These are phyloP conservation scores for Mucor ambiguus DNA, from an alignment of 371 early-diverging fungal species.

Conservation along the genomic window DNA sequence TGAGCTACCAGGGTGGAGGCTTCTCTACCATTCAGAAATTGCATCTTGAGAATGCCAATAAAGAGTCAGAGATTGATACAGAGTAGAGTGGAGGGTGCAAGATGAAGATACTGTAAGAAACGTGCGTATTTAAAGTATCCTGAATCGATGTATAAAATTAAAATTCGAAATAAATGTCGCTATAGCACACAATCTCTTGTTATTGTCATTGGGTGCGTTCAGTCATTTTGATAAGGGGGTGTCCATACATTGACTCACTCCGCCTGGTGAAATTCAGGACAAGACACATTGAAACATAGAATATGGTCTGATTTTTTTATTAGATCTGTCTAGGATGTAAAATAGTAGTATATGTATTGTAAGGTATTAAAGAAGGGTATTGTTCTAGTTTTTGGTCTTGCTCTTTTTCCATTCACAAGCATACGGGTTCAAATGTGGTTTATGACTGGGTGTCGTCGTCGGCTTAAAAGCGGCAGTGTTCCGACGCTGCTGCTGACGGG, in stretches of 20 bases:
- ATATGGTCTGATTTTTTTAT: not conserved
- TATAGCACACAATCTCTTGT: not conserved
- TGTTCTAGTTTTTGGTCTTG: not conserved
- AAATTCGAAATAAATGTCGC: not conserved
- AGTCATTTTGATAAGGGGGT: not conserved
- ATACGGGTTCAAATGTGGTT: not conserved
- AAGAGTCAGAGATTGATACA: not conserved
- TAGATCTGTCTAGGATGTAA: not conserved
- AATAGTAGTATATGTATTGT: not conserved
- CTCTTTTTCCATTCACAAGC: conserved; percentile 4
- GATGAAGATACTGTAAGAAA: no score
- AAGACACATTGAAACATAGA: no score
- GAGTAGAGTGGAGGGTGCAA: not conserved
- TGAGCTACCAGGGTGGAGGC: not conserved
- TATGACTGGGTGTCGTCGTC: not conserved
- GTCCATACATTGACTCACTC: not conserved
- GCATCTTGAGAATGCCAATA: not conserved
- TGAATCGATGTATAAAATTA: not conserved
- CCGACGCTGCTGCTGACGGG: not conserved
- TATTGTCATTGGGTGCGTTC: not conserved
- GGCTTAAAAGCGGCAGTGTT: not conserved
- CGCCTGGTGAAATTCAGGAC: not conserved
- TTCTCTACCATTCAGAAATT: conserved; percentile 11
- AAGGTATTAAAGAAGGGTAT: conserved; percentile 2
- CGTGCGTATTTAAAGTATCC: not conserved